These are phyloP conservation scores for Noccaea bulbosa DNA, from an alignment of 345 rosid genomes.

Conservation along the genomic window DNA sequence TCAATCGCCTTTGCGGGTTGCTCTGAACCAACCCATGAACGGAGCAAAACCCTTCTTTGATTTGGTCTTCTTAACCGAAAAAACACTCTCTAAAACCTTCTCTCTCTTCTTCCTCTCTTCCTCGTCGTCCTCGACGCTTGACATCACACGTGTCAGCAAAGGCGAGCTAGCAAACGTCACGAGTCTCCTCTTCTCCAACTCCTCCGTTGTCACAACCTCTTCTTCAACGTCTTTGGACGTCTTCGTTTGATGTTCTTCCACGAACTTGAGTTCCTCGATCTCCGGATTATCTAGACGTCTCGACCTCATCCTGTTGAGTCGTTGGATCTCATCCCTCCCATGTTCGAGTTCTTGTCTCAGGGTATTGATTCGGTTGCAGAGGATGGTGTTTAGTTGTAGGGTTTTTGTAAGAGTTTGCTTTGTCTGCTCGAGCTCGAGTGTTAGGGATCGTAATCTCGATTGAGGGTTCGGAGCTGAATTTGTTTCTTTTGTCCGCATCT, in stretches of 20 bases:
- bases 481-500: conserved; percentile 36
- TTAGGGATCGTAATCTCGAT: conserved; percentile 44
- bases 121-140: conserved; percentile 23
- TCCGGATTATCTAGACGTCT: conserved; percentile 35
- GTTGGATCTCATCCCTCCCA: conserved; percentile 52
- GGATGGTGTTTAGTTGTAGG: conserved; percentile 49
- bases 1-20: conserved; percentile 12
- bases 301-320: conserved; percentile 31
- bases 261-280: conserved; percentile 45
- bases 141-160: conserved; percentile 50
- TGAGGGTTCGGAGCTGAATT: conserved; percentile 33
- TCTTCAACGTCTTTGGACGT: conserved; percentile 44
- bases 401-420: conserved; percentile 53
- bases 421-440: conserved; percentile 62
- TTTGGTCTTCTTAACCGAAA: conserved; percentile 44
- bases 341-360: conserved; percentile 58
- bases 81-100: conserved; percentile 39
- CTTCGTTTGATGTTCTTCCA: conserved; percentile 46
- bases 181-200: conserved; percentile 57
- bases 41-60: conserved; percentile 49
- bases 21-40: conserved; percentile 52
- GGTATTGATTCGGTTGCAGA: conserved; percentile 44
- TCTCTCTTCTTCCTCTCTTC: conserved; percentile 31
- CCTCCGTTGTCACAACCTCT: conserved; percentile 34
- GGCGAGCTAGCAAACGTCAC: conserved; percentile 74